A percentile compares a stretch with the other conserved stretches of the same genome.
phyloP scores from a whole-genome alignment of 768 basidiomycete species.

The Postia placenta region DNA sequence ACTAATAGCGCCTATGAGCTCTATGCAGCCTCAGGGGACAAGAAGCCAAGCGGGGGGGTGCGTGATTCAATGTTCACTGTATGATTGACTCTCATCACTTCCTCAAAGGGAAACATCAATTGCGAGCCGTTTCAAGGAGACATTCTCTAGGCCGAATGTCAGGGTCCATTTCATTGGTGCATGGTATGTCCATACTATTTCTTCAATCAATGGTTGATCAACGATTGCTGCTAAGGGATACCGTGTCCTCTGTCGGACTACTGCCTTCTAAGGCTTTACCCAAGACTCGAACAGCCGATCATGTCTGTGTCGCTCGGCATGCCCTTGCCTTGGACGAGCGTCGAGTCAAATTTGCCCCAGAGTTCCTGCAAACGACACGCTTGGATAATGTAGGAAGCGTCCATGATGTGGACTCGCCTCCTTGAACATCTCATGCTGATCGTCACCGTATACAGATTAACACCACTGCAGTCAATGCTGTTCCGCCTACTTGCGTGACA shows the following conservation, averaged over 20 bases:
- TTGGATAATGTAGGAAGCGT: too few relatives aligned
- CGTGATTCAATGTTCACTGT: too few relatives aligned
- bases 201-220: not conserved
- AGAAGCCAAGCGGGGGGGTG: too few relatives aligned
- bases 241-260: constrained; percentile 20
- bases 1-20: constrained; percentile 17
- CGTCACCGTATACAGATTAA: constrained; percentile 10
- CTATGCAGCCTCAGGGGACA: too few relatives aligned
- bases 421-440: too few relatives aligned
- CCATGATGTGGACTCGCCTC: too few relatives aligned
- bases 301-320: constrained; percentile 21
- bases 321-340: constrained; percentile 24
- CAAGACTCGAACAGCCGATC: not conserved
- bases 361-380: too few relatives aligned
- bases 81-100: too few relatives aligned
- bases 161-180: constrained; percentile 29
- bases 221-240: constrained; percentile 10
- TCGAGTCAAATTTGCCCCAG: constrained; percentile 22
- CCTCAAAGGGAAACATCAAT: too few relatives aligned
- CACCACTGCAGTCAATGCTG: not conserved
- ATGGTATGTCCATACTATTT: constrained; percentile 19
- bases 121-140: constrained; percentile 26
- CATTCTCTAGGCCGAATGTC: constrained; percentile 20
- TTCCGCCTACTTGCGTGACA: not conserved
- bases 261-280: constrained; percentile 11